Conservation (phyloP, 768 basidiomycete species). For the Phallus indusiatus region DNA sequence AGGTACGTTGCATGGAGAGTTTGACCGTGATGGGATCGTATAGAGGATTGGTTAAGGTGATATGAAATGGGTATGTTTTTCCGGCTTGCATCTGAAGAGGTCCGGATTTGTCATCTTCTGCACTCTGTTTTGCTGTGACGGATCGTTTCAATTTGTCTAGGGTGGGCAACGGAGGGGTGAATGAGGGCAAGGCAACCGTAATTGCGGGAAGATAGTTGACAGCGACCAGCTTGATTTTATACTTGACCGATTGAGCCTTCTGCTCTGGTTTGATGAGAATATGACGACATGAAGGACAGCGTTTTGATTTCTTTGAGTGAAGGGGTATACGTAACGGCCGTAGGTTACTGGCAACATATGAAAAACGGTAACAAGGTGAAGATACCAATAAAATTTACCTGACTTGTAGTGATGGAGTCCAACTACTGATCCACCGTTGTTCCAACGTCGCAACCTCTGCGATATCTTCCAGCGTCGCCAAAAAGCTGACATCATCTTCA, state of each 20-base stretch:
- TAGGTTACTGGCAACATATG: conserved; percentile 34
- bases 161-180: conserved; percentile 28
- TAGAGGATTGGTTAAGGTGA: conserved; percentile 88
- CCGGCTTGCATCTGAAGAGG: conserved; percentile 52
- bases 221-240: conserved; percentile 96
- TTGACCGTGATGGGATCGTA: conserved; percentile 93
- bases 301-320: conserved; percentile 90
- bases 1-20: conserved; percentile 67
- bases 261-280: conserved; percentile 98
- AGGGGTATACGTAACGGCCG: conserved; percentile 86
- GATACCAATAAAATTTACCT: conserved; percentile 35
- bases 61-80: conserved; percentile 76
- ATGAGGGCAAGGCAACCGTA: conserved; percentile 53
- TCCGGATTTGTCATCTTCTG: conserved; percentile 8
- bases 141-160: conserved; percentile 29
- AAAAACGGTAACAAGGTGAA: conserved; percentile 28
- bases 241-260: conserved; percentile 88
- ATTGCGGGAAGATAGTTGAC: conserved; percentile 90
- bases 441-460: conserved; percentile 62
- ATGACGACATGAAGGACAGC: conserved; percentile 88
- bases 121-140: conserved; percentile 26
- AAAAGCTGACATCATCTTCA: conserved; percentile 60
- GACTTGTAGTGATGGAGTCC: conserved; percentile 57
- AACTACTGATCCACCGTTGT: conserved; percentile 75
- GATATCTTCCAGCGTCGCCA: conserved; percentile 52